These are phyloP conservation scores for Athelia sp. DNA, from an alignment of 1,284 basidiomycete genomes.

Conservation along the genomic window DNA sequence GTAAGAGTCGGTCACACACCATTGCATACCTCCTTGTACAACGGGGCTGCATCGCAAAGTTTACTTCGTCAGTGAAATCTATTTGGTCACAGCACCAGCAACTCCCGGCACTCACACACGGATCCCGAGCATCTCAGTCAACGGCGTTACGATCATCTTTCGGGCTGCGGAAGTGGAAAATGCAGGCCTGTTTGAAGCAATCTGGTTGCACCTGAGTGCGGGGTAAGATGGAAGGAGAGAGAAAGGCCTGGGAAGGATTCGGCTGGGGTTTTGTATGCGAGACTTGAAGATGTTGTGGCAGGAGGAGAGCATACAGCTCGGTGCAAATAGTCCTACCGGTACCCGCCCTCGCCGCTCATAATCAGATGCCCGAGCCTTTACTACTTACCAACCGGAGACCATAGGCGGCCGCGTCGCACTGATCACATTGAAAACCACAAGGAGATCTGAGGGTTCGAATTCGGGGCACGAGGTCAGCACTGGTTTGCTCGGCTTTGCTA, in stretches of 20 bases:
- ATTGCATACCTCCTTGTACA: slow-evolving; percentile 86
- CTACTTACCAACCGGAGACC: too few relatives aligned
- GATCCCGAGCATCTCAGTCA: slow-evolving; percentile 35
- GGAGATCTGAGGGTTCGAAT: too few relatives aligned
- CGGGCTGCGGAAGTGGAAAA: not conserved
- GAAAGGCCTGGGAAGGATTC: not conserved
- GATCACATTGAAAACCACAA: too few relatives aligned
- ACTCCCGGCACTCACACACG: slow-evolving; percentile 22
- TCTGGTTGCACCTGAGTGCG: not conserved
- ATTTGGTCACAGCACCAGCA: not conserved
- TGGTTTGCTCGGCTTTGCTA: too few relatives aligned
- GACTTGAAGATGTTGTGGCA: too few relatives aligned
- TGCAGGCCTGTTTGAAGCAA: not conserved
- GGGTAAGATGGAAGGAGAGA: not conserved
- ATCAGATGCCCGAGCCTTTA: too few relatives aligned
- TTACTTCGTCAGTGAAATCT: not conserved
- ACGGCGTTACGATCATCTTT: slow-evolving; percentile 34
- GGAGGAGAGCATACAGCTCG: too few relatives aligned
- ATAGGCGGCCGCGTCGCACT: too few relatives aligned
- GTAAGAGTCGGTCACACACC: slow-evolving; percentile 38
- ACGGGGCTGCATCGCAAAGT: slow-evolving; percentile 46
- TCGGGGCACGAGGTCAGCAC: too few relatives aligned
- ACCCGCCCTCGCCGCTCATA: too few relatives aligned
- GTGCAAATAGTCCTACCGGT: too few relatives aligned
- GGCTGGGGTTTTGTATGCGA: not conserved